A percentile compares a stretch with the other conserved stretches of the same genome.
Evolutionary conservation across 371 early-diverging fungal genomes (phyloP).

Genomic region (Blakeslea trispora): DNA sequence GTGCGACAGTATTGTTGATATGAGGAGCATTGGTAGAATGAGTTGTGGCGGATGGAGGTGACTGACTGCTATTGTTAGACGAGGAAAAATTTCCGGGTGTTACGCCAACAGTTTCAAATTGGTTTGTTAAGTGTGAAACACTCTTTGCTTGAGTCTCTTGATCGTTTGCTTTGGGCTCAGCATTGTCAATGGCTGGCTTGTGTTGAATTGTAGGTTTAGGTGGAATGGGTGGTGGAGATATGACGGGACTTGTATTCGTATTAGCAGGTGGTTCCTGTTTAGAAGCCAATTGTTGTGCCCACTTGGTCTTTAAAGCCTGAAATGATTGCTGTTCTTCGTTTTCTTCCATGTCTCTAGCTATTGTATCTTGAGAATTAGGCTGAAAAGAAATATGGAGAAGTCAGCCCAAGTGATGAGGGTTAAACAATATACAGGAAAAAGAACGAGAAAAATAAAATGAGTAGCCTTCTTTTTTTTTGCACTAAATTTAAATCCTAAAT

Average conservation of each 20-base stretch:
- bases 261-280: slow-evolving; percentile 3
- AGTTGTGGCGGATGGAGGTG: too few relatives aligned
- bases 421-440: too few relatives aligned
- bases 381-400: too few relatives aligned
- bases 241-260: neutral
- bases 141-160: slow-evolving; percentile 1
- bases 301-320: slow-evolving; percentile 25
- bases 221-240: slow-evolving; percentile 26
- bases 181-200: slow-evolving; percentile 2
- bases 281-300: slow-evolving; percentile 19
- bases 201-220: slow-evolving; percentile 24
- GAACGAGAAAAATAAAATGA: too few relatives aligned
- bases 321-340: slow-evolving; percentile 26
- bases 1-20: too few relatives aligned
- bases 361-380: too few relatives aligned
- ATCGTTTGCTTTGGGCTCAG: neutral
- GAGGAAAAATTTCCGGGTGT: slow-evolving; percentile 17
- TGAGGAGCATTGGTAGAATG: too few relatives aligned
- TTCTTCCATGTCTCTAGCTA: too few relatives aligned
- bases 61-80: neutral
- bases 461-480: too few relatives aligned
- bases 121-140: slow-evolving; percentile 14
- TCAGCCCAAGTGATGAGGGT: too few relatives aligned
- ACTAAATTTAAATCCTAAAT: too few relatives aligned
- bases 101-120: slow-evolving; percentile 10